Conservation (phyloP, 1,284 basidiomycete genomes). For the Microbotryomycetes sp. region DNA sequence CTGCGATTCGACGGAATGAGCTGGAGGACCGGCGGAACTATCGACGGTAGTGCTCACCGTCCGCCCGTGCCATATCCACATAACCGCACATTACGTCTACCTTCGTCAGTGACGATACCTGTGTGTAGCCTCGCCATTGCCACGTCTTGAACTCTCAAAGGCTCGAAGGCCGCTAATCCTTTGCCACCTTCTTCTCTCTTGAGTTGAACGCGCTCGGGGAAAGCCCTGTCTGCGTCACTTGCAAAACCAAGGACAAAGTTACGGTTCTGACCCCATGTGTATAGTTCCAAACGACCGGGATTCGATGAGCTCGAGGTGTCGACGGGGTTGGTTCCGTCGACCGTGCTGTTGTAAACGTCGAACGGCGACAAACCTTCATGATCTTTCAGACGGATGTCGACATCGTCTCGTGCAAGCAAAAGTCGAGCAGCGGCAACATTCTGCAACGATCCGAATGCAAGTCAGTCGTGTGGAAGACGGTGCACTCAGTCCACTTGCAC, state of each 20-base stretch:
- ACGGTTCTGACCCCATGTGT: conserved; percentile 85
- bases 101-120: conserved; percentile 67
- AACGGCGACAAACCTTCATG: conserved; percentile 81
- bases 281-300: conserved; percentile 52
- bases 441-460: neutral
- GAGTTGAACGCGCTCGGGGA: conserved; percentile 71
- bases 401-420: conserved; percentile 66
- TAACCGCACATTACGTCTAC: conserved; percentile 63
- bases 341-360: conserved; percentile 86
- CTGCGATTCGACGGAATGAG: conserved; percentile 50
- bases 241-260: conserved; percentile 62
- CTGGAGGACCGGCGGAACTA: neutral
- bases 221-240: conserved; percentile 68
- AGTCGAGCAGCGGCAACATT: conserved; percentile 73
- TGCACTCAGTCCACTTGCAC: no score
- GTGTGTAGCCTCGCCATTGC: conserved; percentile 81
- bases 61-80: conserved; percentile 81
- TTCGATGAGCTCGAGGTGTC: conserved; percentile 15
- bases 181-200: conserved; percentile 42
- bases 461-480: no score
- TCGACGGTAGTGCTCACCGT: conserved; percentile 47
- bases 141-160: conserved; percentile 59
- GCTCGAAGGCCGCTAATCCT: conserved; percentile 49
- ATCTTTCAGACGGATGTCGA: conserved; percentile 72
- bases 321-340: conserved; percentile 50